phyloP scores from a whole-genome alignment of 345 rosid genomes.

The Eucalyptus regnans region DNA sequence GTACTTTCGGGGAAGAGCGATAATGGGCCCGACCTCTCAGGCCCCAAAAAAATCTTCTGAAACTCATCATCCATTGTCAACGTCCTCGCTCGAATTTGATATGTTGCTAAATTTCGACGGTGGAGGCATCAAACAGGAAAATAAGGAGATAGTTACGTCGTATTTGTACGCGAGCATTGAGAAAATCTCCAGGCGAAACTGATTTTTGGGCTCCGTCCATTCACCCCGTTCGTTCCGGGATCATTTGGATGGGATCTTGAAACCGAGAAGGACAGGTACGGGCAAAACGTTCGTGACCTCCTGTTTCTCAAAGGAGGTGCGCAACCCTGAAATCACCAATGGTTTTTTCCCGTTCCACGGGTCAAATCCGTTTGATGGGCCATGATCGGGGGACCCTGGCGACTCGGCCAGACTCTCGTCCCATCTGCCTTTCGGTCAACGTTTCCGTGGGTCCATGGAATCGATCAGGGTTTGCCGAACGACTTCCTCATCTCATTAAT shows the following conservation, averaged over 20 bases:
- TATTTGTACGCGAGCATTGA: not conserved
- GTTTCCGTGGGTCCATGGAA: not conserved
- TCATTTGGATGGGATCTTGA: not conserved
- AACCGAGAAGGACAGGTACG: not conserved
- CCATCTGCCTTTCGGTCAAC: not conserved
- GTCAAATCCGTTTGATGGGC: not conserved
- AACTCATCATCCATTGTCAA: not conserved
- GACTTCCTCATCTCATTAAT: not conserved
- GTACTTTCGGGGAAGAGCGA: rapidly evolving
- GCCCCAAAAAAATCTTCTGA: not conserved
- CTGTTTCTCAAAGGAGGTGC: not conserved
- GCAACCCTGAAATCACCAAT: not conserved
- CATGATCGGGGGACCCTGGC: not conserved
- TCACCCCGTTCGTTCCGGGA: too few relatives aligned
- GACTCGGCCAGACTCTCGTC: not conserved
- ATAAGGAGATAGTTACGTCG: not conserved
- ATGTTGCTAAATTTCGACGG: not conserved
- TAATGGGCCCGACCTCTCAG: not conserved
- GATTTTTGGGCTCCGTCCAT: not conserved
- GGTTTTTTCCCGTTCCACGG: not conserved
- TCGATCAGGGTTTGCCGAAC: not conserved
- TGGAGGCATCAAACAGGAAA: not conserved
- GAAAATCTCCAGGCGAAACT: not conserved
- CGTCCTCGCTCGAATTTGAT: not conserved
- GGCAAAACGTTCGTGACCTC: not conserved